Percentiles rank a stretch among this genome's conserved stretches.
Conservation (phyloP, 768 basidiomycete species). For the Phaeotremella skinneri region DNA sequence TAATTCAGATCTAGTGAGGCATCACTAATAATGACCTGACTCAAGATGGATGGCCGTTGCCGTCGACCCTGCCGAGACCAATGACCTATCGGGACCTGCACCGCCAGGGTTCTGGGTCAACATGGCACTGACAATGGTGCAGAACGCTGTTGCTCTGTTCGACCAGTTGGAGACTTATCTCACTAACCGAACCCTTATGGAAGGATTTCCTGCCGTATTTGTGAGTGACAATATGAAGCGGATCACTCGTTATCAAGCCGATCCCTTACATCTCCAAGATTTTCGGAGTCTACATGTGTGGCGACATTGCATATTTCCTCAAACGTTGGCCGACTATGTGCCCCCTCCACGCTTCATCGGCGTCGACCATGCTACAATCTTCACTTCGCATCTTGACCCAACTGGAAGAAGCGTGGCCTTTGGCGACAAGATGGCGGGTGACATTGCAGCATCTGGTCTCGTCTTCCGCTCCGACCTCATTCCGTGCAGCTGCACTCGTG, state of each 20-base stretch:
- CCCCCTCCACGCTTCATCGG: slow-evolving; percentile 6
- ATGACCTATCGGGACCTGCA: background rate
- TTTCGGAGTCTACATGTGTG: slow-evolving; percentile 18
- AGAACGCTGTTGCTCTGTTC: slow-evolving; percentile 4
- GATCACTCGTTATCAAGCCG: background rate
- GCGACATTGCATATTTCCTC: slow-evolving; percentile 14
- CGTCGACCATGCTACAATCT: slow-evolving; percentile 8
- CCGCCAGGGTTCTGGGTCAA: slow-evolving; percentile 3
- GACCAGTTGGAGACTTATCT: slow-evolving; percentile 3
- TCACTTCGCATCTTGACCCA: slow-evolving; percentile 4
- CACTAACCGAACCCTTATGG: background rate
- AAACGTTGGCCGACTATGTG: slow-evolving; percentile 10
- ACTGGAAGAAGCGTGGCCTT: slow-evolving; percentile 16
- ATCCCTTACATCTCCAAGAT: background rate
- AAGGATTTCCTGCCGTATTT: slow-evolving; percentile 7
- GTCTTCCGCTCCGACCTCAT: background rate
- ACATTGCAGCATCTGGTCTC: slow-evolving; percentile 8
- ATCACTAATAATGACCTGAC: background rate
- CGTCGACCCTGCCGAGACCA: background rate
- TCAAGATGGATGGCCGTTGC: background rate
- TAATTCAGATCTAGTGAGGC: background rate
- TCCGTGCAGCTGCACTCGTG: background rate
- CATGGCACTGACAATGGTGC: slow-evolving; percentile 6
- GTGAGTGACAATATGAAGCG: background rate
- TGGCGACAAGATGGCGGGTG: slow-evolving; percentile 13